phyloP scores from a whole-genome alignment of 495 filamentous ascomycete genomes.

The Evernia prunastri region DNA sequence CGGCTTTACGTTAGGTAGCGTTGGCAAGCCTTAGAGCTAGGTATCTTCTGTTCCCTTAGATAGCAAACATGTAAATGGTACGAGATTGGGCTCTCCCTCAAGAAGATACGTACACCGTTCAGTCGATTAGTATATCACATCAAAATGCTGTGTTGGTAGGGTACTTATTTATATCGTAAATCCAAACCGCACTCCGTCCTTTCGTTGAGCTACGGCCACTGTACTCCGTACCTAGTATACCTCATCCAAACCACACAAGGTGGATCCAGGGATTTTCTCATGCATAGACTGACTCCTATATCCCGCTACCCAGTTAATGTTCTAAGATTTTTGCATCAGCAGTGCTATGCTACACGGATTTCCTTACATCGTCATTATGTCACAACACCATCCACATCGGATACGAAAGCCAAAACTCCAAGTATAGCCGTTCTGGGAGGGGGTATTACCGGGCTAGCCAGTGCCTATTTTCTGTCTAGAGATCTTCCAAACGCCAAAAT shows the following conservation, averaged over 20 bases:
- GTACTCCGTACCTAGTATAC: not conserved
- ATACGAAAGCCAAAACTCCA: slow-evolving; percentile 10
- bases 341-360: slow-evolving; percentile 22
- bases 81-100: not conserved
- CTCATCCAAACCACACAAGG: not conserved
- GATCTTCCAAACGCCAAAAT: slow-evolving; percentile 54
- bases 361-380: slow-evolving; percentile 1
- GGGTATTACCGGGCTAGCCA: slow-evolving; percentile 83
- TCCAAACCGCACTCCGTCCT: not conserved
- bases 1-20: not conserved
- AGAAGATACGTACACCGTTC: not conserved
- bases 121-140: not conserved
- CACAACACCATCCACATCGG: not conserved
- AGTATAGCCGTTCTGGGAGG: slow-evolving; percentile 73
- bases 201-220: too few species aligned
- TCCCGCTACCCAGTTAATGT: slow-evolving; percentile 16
- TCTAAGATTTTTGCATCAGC: slow-evolving; percentile 24
- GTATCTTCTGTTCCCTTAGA: not conserved
- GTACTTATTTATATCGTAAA: not conserved
- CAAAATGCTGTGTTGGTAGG: not conserved
- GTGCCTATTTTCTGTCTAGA: slow-evolving; percentile 65
- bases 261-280: not conserved
- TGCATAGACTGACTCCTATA: slow-evolving; percentile 4
- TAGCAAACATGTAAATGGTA: not conserved
- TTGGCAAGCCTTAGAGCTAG: not conserved